Evolutionary conservation across 257 asterid species (phyloP), one percentile per base, ranked within the genome.

Genomic region (Striga asiatica): DNA sequence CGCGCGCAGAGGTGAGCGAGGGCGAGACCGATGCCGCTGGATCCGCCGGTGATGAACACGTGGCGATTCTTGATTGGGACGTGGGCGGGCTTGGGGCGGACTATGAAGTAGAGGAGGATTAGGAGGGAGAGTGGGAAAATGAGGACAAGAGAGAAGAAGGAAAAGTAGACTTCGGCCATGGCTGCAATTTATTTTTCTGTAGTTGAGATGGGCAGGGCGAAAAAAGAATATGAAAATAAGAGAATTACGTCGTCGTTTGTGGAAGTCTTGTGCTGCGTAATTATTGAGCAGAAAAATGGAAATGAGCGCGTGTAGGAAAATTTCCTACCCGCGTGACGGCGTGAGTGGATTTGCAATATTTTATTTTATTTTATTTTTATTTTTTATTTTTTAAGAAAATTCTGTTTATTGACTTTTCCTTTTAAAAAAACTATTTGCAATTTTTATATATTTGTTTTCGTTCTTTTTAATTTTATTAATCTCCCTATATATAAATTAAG

Each of bases 11-110:
- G 80, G 63, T 74, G 89, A 9, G 95, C 98, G 6, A 92, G 72
- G 12, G 98, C 88, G 39, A 92, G 77, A 51, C 98, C 98, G 70
- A 92, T 88, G 58, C 98, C 98, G 64, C 98, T 92, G 64, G 98
- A 92, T 47, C 98, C 97, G 19, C 98, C 98, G 43, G 97, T 77
- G 75, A 92, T 88, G 83, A 92, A 74, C 13, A 92, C 84, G 76
- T 84, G 93, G 71, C 93, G 94, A 70, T 78, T 79, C 66, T 88
- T 92, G 70, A 92, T 66, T 41, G 94, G 83, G 66, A 92, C 11
- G 45, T 71, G 71, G 54, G 66, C 64, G 47, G 95, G 73, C 14
- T 60, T 78, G 43, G 98, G 97, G 27, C 89, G 94, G 70, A 73
- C 78, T 11, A 91, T 72, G 71, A 84, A 25, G 71, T 65, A 76